A percentile compares a stretch with the other conserved stretches of the same genome.
Conservation (phyloP, 768 basidiomycete species). For the Kwoniella shandongensis region DNA sequence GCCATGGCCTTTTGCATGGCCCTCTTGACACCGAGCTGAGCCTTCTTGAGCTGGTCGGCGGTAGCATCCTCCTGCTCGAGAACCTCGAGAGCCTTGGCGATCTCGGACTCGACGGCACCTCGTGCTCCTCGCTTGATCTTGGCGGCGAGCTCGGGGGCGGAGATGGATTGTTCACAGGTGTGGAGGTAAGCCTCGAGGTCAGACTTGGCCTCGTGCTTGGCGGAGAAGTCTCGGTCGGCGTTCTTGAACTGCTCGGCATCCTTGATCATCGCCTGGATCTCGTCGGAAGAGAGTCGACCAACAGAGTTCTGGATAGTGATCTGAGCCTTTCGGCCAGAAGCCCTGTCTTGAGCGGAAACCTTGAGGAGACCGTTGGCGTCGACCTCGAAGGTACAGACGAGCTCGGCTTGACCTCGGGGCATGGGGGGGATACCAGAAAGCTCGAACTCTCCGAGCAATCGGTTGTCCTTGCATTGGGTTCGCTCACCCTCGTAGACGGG, state of each 20-base stretch:
- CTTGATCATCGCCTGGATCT: constrained; percentile 99
- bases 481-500: constrained; percentile 99
- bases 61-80: constrained; percentile 95
- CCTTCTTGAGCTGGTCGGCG: constrained; percentile 92
- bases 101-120: constrained; percentile 90
- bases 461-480: constrained; percentile 98
- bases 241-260: constrained; percentile 78
- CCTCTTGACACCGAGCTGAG: constrained; percentile 91
- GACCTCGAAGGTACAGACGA: constrained; percentile 98
- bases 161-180: constrained; percentile 73
- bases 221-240: constrained; percentile 84
- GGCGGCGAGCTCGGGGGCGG: constrained; percentile 93
- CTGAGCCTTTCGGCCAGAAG: constrained; percentile 97
- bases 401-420: constrained; percentile 98
- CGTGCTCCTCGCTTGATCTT: constrained; percentile 98
- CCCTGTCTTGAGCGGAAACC: constrained; percentile 97
- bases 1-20: constrained; percentile 88
- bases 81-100: constrained; percentile 96
- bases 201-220: constrained; percentile 95
- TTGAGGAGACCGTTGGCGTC: constrained; percentile 99
- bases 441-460: constrained; percentile 98
- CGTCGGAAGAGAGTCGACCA: constrained; percentile 91
- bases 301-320: constrained; percentile 97
- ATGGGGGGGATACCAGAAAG: constrained; percentile 98
- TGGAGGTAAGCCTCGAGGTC: constrained; percentile 97